Conservation (phyloP, 2,329 filamentous ascomycete species). For the Neurospora sp. region DNA sequence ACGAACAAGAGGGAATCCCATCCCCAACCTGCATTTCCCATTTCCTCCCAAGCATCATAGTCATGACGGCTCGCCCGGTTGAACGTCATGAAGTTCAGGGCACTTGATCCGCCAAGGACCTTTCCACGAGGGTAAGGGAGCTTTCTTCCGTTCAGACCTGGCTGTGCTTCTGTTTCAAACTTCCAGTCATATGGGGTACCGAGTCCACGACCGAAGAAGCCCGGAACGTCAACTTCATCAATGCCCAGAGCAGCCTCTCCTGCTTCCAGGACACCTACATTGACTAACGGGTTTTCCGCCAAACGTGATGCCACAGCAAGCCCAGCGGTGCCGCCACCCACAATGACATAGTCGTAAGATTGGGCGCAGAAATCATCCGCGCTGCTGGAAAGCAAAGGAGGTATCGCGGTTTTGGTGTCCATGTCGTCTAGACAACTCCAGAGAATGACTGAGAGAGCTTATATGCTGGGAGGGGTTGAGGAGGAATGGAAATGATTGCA, state of each 20-base stretch:
- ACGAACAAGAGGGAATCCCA: conserved; percentile 35
- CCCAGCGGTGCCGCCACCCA: conserved; percentile 46
- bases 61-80: conserved; percentile 36
- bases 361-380: conserved; percentile 8
- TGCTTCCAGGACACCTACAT: conserved; percentile 36
- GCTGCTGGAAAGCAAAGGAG: background rate
- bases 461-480: background rate
- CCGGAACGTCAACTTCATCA: conserved; percentile 25
- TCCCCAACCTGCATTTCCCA: conserved; percentile 51
- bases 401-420: background rate
- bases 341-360: conserved; percentile 27
- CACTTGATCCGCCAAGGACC: conserved; percentile 53
- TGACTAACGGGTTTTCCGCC: conserved; percentile 29
- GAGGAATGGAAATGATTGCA: background rate
- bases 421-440: background rate
- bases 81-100: conserved; percentile 50
- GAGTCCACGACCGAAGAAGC: conserved; percentile 25
- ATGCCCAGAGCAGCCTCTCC: conserved; percentile 22
- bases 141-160: conserved; percentile 27
- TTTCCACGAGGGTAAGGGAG: conserved; percentile 34
- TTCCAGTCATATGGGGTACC: conserved; percentile 32
- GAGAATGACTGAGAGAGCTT: background rate
- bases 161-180: conserved; percentile 30
- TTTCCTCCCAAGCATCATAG: conserved; percentile 45
- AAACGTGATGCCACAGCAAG: conserved; percentile 40